Percentiles rank a stretch among this genome's conserved stretches.
Evolutionary conservation across 345 rosid species (phyloP).

Genomic region (Turritis glabra): DNA sequence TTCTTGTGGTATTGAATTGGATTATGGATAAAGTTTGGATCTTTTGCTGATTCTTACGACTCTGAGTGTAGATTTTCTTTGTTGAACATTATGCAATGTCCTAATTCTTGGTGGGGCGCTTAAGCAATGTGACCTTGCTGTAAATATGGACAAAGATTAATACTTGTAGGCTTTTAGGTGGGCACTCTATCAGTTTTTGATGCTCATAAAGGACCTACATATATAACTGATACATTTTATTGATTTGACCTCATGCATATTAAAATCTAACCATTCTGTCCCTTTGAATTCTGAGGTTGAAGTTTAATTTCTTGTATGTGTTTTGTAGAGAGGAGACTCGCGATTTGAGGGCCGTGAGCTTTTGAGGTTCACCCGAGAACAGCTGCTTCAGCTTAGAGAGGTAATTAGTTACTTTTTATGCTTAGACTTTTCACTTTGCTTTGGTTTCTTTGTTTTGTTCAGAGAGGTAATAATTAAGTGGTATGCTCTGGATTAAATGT

Average conservation of each 20-base stretch:
- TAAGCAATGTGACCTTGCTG: slow-evolving; percentile 61
- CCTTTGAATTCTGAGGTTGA: background rate
- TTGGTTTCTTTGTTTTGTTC: background rate
- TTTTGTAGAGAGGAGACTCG: slow-evolving; percentile 62
- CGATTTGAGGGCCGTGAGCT: slow-evolving; percentile 66
- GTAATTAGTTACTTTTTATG: slow-evolving; percentile 29
- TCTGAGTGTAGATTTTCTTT: too few species aligned
- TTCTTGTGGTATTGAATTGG: slow-evolving; percentile 2
- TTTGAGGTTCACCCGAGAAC: slow-evolving; percentile 67
- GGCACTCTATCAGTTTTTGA: slow-evolving; percentile 43
- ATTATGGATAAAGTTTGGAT: slow-evolving; percentile 6
- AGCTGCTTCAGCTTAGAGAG: slow-evolving; percentile 71
- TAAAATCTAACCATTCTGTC: background rate
- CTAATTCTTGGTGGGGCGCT: slow-evolving; percentile 83
- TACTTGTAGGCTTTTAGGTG: slow-evolving; percentile 66
- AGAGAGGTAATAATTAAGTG: background rate
- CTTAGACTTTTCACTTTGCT: background rate
- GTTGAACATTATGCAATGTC: slow-evolving; percentile 42
- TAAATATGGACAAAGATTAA: slow-evolving; percentile 70
- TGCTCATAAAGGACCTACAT: slow-evolving; percentile 57
- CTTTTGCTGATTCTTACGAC: slow-evolving; percentile 19
- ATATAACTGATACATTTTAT: background rate
- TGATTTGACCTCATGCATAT: background rate
- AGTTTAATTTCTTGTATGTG: slow-evolving; percentile 7
- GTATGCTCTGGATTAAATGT: background rate